Evolutionary conservation across 2,329 filamentous ascomycete species (phyloP).

Genomic region (Calonectria ilicicola): DNA sequence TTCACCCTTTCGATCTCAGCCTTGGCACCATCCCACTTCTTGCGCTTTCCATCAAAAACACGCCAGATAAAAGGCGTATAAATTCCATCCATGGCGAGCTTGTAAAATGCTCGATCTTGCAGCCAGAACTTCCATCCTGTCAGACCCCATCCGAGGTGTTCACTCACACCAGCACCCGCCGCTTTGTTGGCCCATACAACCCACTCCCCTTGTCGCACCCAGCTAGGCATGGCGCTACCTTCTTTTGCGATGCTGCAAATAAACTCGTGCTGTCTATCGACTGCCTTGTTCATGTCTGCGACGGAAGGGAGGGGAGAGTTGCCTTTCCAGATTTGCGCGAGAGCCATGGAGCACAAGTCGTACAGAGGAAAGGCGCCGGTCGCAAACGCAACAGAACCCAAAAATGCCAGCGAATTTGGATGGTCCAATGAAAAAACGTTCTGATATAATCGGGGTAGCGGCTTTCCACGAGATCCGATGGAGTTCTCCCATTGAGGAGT

Average conservation of each 20-base stretch:
- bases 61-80: slow-evolving; percentile 56
- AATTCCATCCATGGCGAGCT: slow-evolving; percentile 52
- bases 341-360: slow-evolving; percentile 57
- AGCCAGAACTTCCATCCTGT: slow-evolving; percentile 57
- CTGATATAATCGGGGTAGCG: slow-evolving; percentile 53
- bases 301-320: slow-evolving; percentile 50
- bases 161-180: slow-evolving; percentile 54
- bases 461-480: slow-evolving; percentile 42
- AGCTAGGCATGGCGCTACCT: slow-evolving; percentile 41
- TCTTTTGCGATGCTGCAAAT: slow-evolving; percentile 43
- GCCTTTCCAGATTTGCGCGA: slow-evolving; percentile 58
- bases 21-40: slow-evolving; percentile 53
- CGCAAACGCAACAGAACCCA: slow-evolving; percentile 51
- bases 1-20: slow-evolving; percentile 50
- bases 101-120: slow-evolving; percentile 51
- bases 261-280: slow-evolving; percentile 50
- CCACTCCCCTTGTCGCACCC: slow-evolving; percentile 50
- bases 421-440: slow-evolving; percentile 58
- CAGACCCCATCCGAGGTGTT: slow-evolving; percentile 55
- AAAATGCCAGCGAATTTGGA: slow-evolving; percentile 57
- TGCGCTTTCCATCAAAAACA: slow-evolving; percentile 55
- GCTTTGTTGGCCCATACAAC: slow-evolving; percentile 54
- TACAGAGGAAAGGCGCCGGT: slow-evolving; percentile 50
- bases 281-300: slow-evolving; percentile 50
- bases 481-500: slow-evolving; percentile 36